Conservation (phyloP, 176 grass and related monocot genomes). For the Zoysia japonica region DNA sequence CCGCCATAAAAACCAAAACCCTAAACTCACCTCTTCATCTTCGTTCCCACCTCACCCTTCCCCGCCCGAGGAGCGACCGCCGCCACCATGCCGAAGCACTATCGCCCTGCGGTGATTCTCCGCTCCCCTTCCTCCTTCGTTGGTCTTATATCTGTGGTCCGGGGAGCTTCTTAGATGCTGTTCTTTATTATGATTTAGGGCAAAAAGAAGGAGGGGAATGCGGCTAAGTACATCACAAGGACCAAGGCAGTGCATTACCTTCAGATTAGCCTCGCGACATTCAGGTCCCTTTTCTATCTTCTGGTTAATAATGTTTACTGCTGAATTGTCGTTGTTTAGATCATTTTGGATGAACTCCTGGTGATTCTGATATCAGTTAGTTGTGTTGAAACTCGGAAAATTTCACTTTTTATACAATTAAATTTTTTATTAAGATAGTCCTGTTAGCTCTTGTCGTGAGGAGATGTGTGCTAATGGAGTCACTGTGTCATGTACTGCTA, state of each 20-base stretch:
- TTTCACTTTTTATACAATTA: background rate
- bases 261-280: slow-evolving; percentile 68
- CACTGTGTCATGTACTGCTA: background rate
- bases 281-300: slow-evolving; percentile 51
- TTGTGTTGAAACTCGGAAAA: background rate
- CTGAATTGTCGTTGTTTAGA: background rate
- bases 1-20: slow-evolving; percentile 45
- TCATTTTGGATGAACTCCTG: background rate
- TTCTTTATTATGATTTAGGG: slow-evolving; percentile 48
- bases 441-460: background rate
- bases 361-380: background rate
- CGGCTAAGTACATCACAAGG: slow-evolving; percentile 90
- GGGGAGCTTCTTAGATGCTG: background rate
- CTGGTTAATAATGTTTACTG: background rate
- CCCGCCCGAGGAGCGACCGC: slow-evolving; percentile 15
- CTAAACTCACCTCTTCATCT: slow-evolving; percentile 32
- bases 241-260: slow-evolving; percentile 83
- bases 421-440: background rate
- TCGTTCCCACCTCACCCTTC: background rate
- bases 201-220: slow-evolving; percentile 97
- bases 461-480: background rate
- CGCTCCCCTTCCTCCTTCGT: background rate
- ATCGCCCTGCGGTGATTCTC: slow-evolving; percentile 65
- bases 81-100: slow-evolving; percentile 83
- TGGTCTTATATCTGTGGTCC: background rate